These are phyloP conservation scores for Annulohypoxylon stygium DNA, from an alignment of 495 filamentous ascomycete species.

Conservation along the genomic window DNA sequence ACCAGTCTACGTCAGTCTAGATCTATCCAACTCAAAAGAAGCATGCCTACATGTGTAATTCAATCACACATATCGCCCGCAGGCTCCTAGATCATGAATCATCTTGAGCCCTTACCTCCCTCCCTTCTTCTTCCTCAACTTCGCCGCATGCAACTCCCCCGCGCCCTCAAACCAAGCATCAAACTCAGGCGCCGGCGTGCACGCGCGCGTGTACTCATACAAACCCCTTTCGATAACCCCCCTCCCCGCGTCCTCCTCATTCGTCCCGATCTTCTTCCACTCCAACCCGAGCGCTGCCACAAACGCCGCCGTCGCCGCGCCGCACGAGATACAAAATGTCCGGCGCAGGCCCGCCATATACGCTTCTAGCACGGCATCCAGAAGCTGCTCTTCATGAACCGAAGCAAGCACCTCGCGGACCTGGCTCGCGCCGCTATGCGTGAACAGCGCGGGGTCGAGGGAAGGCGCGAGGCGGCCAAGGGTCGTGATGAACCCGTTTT, in stretches of 20 bases:
- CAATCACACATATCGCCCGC: not conserved
- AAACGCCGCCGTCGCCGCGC: conserved; percentile 57
- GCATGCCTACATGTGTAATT: not conserved
- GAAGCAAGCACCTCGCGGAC: conserved; percentile 53
- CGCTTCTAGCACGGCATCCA: conserved; percentile 55
- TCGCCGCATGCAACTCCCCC: conserved; percentile 36
- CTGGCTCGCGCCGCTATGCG: conserved; percentile 61
- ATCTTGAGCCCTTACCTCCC: not conserved
- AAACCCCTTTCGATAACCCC: not conserved
- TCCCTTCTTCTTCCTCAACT: conserved; percentile 16
- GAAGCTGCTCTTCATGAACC: conserved; percentile 45
- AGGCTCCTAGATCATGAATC: not conserved
- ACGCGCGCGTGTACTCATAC: conserved; percentile 18
- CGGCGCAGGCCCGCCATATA: conserved; percentile 61
- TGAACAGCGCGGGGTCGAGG: conserved; percentile 55
- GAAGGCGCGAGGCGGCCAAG: conserved; percentile 48
- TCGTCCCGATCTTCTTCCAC: conserved; percentile 64
- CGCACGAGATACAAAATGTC: conserved; percentile 61
- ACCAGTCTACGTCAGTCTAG: not conserved
- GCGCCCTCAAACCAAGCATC: conserved; percentile 37
- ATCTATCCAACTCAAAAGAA: not conserved
- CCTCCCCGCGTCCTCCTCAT: not conserved
- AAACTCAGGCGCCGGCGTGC: conserved; percentile 39
- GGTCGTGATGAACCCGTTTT: conserved; percentile 66
- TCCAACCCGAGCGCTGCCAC: conserved; percentile 53